Evolutionary conservation across 2,329 filamentous ascomycete species (phyloP).

Genomic region (Diaporthe aspalathi): DNA sequence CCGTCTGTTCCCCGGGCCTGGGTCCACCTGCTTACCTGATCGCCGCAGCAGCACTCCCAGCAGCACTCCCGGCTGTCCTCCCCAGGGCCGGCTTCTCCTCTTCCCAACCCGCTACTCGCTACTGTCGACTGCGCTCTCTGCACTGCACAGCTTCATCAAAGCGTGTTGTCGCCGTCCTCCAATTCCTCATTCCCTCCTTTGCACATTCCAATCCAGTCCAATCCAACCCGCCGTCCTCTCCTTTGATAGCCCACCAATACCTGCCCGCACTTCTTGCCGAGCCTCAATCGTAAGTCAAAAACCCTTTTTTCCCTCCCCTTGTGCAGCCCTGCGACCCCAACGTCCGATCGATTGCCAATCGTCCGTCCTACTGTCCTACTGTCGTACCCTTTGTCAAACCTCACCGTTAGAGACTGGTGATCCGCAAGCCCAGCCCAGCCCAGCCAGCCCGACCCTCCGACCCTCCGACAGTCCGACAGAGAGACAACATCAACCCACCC

Average conservation of each 20-base stretch:
- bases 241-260: constrained; percentile 36
- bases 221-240: constrained; percentile 35
- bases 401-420: constrained; percentile 30
- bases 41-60: neutral
- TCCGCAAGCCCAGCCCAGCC: constrained; percentile 27
- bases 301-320: constrained; percentile 27
- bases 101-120: constrained; percentile 23
- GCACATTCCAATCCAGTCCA: constrained; percentile 38
- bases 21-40: constrained; percentile 31
- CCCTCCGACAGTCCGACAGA: neutral
- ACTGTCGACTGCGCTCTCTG: constrained; percentile 11
- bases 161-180: constrained; percentile 36
- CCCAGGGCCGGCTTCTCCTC: constrained; percentile 21
- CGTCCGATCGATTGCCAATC: constrained; percentile 34
- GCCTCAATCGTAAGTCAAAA: constrained; percentile 43
- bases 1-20: constrained; percentile 11
- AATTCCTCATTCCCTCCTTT: constrained; percentile 40
- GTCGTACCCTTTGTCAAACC: constrained; percentile 38
- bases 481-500: constrained; percentile 14
- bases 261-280: constrained; percentile 27
- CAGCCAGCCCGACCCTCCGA: neutral
- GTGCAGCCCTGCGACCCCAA: constrained; percentile 33
- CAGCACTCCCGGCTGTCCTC: neutral
- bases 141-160: constrained; percentile 33
- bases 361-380: constrained; percentile 34